Conservation (phyloP, 192 early-diverging fungal genomes). For the Backusella australiensis region DNA sequence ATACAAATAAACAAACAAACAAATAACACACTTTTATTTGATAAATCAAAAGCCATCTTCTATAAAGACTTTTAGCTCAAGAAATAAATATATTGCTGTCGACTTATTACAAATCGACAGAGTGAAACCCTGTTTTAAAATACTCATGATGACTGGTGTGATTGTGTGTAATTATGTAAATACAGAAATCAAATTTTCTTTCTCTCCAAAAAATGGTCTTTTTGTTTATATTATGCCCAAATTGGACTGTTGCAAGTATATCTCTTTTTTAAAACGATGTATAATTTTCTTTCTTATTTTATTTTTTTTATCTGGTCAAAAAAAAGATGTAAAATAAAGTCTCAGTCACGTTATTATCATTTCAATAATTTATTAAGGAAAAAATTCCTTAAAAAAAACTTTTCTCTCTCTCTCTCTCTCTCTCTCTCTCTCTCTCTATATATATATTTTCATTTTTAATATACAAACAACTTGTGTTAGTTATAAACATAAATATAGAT, state of each 20-base stretch:
- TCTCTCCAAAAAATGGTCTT: not conserved
- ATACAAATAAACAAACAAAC: not conserved
- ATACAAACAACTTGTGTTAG: not conserved
- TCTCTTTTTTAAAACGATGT: not conserved
- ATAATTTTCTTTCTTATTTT: not conserved
- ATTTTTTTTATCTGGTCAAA: not conserved
- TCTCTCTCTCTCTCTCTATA: not conserved
- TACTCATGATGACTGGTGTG: not conserved
- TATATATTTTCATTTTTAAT: not conserved
- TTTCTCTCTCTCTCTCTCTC: not conserved
- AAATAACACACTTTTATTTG: not conserved
- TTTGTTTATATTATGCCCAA: not conserved
- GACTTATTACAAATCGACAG: not conserved
- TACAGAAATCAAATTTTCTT: not conserved
- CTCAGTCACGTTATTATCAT: slow-evolving; percentile 1
- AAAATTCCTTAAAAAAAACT: not conserved
- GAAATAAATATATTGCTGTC: not conserved
- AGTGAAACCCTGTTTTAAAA: not conserved
- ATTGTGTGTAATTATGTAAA: not conserved
- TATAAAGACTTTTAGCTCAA: not conserved
- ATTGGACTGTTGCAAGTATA: not conserved
- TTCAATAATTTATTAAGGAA: not conserved
- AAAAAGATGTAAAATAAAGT: not conserved
- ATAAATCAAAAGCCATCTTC: not conserved
- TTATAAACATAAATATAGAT: not conserved